These are phyloP conservation scores for Candida patagonica DNA, from an alignment of 805 yeast species.

Conservation along the genomic window DNA sequence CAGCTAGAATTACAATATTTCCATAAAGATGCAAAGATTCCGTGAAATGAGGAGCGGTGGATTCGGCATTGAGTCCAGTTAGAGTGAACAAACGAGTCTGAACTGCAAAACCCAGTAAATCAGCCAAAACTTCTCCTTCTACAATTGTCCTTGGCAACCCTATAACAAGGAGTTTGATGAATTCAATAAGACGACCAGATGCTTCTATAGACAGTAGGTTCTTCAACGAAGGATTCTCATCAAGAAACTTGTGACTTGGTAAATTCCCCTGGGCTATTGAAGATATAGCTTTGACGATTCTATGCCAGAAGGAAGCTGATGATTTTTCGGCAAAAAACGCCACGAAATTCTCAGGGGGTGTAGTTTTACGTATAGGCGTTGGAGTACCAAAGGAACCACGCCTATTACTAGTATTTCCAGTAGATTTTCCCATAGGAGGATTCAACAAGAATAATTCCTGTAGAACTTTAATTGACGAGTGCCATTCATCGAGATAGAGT, in stretches of 20 bases:
- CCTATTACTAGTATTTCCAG: no score
- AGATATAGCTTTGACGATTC: not conserved
- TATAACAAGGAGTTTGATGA: not conserved
- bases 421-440: no score
- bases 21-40: conserved; percentile 6
- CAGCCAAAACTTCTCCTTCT: not conserved
- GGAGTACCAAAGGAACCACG: not conserved
- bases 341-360: no score
- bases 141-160: not conserved
- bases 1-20: conserved; percentile 15
- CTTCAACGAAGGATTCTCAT: not conserved
- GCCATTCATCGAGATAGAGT: conserved; percentile 15
- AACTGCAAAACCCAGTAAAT: not conserved
- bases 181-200: not conserved
- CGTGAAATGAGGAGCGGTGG: conserved; percentile 1
- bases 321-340: not conserved
- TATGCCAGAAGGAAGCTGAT: not conserved
- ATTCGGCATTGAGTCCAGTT: not conserved
- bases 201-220: not conserved
- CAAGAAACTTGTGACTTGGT: not conserved
- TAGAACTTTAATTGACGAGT: conserved; percentile 14
- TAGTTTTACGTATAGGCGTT: not conserved
- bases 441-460: conserved; percentile 11
- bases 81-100: conserved; percentile 1
- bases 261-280: not conserved